Percentiles rank a stretch among this genome's conserved stretches.
These are phyloP conservation scores for Trichopus zeylanicus DNA, from an alignment of 116 monocot genomes.

Conservation along the genomic window DNA sequence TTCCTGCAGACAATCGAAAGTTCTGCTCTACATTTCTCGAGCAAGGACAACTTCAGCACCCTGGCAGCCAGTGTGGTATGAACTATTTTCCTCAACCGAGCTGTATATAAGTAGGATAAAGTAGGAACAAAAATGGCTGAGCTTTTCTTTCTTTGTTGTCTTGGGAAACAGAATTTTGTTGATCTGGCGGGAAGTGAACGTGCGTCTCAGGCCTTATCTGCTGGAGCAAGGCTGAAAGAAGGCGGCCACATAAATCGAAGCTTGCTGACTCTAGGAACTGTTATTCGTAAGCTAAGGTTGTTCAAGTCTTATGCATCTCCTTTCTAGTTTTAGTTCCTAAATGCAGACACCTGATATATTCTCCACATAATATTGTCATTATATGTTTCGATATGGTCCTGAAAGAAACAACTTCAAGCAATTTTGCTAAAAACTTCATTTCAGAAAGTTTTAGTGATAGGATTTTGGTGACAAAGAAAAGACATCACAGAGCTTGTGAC, in stretches of 20 bases:
- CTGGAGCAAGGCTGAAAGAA: slow-evolving; percentile 36
- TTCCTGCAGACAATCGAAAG: slow-evolving; percentile 46
- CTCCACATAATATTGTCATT: too few relatives aligned
- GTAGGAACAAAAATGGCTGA: not conserved
- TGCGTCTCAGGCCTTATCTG: slow-evolving; percentile 22
- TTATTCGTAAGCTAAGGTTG: slow-evolving; percentile 43
- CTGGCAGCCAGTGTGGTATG: slow-evolving; percentile 59
- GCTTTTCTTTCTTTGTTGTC: not conserved
- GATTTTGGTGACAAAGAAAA: too few relatives aligned
- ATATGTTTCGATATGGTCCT: too few relatives aligned
- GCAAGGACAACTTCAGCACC: slow-evolving; percentile 32
- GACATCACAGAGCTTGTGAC: too few relatives aligned
- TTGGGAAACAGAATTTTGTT: slow-evolving; percentile 51
- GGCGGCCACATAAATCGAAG: slow-evolving; percentile 47
- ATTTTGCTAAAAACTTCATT: too few relatives aligned
- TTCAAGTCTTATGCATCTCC: not conserved
- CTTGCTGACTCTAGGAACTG: slow-evolving; percentile 29
- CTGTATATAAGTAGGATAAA: not conserved
- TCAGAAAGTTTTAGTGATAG: too few relatives aligned
- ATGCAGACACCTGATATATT: too few relatives aligned
- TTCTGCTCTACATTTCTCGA: slow-evolving; percentile 21
- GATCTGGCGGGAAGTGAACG: slow-evolving; percentile 59
- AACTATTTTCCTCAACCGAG: not conserved
- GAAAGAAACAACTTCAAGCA: too few relatives aligned
- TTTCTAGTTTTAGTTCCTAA: not conserved